Evolutionary conservation across 2,329 filamentous ascomycete genomes (phyloP).

Genomic region (Sclerotinia glacialis): DNA sequence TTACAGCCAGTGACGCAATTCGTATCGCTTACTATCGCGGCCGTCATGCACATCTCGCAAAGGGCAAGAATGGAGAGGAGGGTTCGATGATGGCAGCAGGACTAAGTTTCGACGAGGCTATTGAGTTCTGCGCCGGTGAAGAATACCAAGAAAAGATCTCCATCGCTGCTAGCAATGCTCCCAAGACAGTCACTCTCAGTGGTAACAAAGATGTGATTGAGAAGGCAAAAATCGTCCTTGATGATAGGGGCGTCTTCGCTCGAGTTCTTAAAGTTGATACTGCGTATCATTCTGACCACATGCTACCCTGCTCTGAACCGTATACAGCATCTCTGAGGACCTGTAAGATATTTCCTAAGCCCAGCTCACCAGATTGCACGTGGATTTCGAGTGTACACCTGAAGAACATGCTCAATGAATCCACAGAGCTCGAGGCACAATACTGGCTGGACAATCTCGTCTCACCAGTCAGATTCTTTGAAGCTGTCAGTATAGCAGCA

Average conservation of each 20-base stretch:
- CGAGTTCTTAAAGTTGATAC: conserved; percentile 29
- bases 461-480: conserved; percentile 44
- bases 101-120: conserved; percentile 28
- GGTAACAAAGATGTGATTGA: conserved; percentile 31
- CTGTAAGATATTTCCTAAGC: conserved; percentile 34
- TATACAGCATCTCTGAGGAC: conserved; percentile 22
- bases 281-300: conserved; percentile 34
- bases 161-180: conserved; percentile 38
- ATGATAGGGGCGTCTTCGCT: conserved; percentile 25
- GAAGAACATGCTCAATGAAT: conserved; percentile 27
- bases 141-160: conserved; percentile 23
- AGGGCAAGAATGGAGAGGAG: conserved; percentile 22
- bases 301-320: conserved; percentile 27
- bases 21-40: conserved; percentile 47
- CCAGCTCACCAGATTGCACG: conserved; percentile 1
- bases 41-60: conserved; percentile 29
- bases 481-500: conserved; percentile 1
- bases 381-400: conserved; percentile 44
- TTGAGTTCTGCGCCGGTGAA: conserved; percentile 21
- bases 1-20: conserved; percentile 40
- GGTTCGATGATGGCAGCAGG: conserved; percentile 53
- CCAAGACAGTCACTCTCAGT: conserved; percentile 32
- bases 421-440: conserved; percentile 29
- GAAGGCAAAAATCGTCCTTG: conserved; percentile 21
- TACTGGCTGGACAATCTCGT: conserved; percentile 50